Evolutionary conservation across 352 stramenopile genomes (phyloP).

Genomic region (Globisporangium paroecandrum): DNA sequence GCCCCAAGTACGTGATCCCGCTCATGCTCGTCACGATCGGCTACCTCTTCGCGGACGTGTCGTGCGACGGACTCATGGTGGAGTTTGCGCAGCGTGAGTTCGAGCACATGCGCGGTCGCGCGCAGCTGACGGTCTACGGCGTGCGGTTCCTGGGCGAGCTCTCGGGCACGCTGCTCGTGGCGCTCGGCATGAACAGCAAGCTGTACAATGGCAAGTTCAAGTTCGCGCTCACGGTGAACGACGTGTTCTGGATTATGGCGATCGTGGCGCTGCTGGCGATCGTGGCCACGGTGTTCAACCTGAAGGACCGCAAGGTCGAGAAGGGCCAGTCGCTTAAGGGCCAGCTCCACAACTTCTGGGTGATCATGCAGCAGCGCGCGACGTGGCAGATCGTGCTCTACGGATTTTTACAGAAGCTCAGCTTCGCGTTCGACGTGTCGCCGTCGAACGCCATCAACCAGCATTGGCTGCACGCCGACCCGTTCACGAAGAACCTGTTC

Average conservation of each 20-base stretch:
- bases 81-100: conserved; percentile 66
- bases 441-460: conserved; percentile 52
- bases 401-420: conserved; percentile 67
- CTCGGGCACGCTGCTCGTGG: conserved; percentile 48
- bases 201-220: conserved; percentile 51
- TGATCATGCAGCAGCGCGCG: conserved; percentile 54
- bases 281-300: conserved; percentile 31
- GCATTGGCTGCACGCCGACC: conserved; percentile 59
- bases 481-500: conserved; percentile 58
- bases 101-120: conserved; percentile 29
- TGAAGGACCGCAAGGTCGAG: conserved; percentile 35
- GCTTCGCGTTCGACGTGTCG: conserved; percentile 54
- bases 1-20: conserved; percentile 37
- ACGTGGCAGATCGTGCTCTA: conserved; percentile 75
- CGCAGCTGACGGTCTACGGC: conserved; percentile 58
- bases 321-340: conserved; percentile 19
- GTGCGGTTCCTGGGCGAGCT: conserved; percentile 57
- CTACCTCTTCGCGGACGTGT: conserved; percentile 69
- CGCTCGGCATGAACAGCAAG: conserved; percentile 55
- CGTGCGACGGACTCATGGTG: conserved; percentile 74
- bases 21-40: conserved; percentile 47
- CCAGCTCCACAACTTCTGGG: conserved; percentile 48
- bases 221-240: conserved; percentile 37
- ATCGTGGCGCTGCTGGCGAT: conserved; percentile 31
- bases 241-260: conserved; percentile 37